Evolutionary conservation across 257 asterid genomes (phyloP).

Genomic region (Catharanthus roseus): DNA sequence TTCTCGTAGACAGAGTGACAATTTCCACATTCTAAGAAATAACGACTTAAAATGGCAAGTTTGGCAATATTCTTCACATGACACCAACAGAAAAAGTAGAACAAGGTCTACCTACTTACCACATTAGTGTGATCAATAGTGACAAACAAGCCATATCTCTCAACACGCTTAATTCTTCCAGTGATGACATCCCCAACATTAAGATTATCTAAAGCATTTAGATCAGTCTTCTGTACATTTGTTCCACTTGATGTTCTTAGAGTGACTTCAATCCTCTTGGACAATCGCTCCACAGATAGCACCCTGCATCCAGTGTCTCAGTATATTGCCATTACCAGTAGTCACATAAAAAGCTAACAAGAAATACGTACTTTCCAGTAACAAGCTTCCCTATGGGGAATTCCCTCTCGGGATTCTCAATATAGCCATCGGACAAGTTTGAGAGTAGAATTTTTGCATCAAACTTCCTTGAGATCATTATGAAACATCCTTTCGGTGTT

Average conservation of each 20-base stretch:
- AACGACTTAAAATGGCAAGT: neutral
- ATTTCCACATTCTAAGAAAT: neutral
- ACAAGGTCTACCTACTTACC: constrained; percentile 28
- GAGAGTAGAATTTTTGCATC: constrained; percentile 84
- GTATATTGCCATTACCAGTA: constrained; percentile 19
- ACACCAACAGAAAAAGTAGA: neutral
- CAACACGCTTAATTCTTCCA: constrained; percentile 80
- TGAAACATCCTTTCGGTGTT: constrained; percentile 78
- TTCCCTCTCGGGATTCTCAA: constrained; percentile 68
- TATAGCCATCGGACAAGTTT: constrained; percentile 67
- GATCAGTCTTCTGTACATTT: constrained; percentile 34
- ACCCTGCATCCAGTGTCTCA: constrained; percentile 56
- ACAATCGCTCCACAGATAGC: constrained; percentile 72
- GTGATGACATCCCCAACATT: constrained; percentile 58
- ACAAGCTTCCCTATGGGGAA: constrained; percentile 83
- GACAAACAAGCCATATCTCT: constrained; percentile 79
- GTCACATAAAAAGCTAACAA: constrained; percentile 5
- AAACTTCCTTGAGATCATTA: constrained; percentile 73
- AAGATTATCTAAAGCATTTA: constrained; percentile 40
- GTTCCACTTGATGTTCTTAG: constrained; percentile 58
- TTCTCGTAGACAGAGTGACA: neutral
- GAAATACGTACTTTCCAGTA: constrained; percentile 59
- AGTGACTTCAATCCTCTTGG: constrained; percentile 84
- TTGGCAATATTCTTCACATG: neutral
- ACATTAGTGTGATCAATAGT: constrained; percentile 61